phyloP scores from a whole-genome alignment of 2,329 filamentous ascomycete genomes.

The Lachnellula hyalina region DNA sequence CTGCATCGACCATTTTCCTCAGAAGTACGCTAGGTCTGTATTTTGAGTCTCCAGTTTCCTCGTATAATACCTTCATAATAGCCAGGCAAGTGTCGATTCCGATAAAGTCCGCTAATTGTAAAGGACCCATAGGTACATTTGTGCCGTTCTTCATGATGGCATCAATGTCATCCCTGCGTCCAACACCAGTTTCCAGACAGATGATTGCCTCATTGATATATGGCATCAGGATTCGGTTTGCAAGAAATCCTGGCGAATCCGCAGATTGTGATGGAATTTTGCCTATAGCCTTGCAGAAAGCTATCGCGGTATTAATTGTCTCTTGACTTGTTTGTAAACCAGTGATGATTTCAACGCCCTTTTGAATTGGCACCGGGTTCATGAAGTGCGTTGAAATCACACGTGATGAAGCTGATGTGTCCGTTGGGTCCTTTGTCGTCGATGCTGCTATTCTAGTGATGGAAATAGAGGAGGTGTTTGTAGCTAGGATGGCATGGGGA shows the following conservation, averaged over 20 bases:
- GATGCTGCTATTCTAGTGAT: constrained; percentile 94
- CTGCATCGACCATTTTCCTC: constrained; percentile 94
- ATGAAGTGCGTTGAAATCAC: constrained; percentile 98
- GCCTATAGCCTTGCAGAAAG: constrained; percentile 86
- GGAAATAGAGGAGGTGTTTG: constrained; percentile 97
- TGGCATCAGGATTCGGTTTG: constrained; percentile 96
- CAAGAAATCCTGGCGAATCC: constrained; percentile 89
- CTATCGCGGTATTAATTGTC: constrained; percentile 77
- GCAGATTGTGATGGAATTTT: constrained; percentile 85
- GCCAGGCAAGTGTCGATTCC: constrained; percentile 92
- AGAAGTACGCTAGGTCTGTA: constrained; percentile 86
- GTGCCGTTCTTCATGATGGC: constrained; percentile 99
- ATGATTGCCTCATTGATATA: constrained; percentile 99
- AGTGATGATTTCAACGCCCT: constrained; percentile 95
- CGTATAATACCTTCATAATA: constrained; percentile 93
- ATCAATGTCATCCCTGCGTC: constrained; percentile 86
- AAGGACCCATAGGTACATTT: constrained; percentile 95
- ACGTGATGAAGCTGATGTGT: constrained; percentile 75
- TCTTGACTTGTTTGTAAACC: constrained; percentile 83
- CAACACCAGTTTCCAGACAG: constrained; percentile 89
- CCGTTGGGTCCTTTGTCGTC: constrained; percentile 70
- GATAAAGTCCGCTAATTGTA: constrained; percentile 94
- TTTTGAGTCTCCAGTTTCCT: constrained; percentile 91
- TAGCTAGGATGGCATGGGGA: constrained; percentile 83
- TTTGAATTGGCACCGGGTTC: constrained; percentile 96